Evolutionary conservation across 106 monocot genomes (phyloP), one percentile per base, ranked within the genome.

Genomic region (Apostasia ramifera): DNA sequence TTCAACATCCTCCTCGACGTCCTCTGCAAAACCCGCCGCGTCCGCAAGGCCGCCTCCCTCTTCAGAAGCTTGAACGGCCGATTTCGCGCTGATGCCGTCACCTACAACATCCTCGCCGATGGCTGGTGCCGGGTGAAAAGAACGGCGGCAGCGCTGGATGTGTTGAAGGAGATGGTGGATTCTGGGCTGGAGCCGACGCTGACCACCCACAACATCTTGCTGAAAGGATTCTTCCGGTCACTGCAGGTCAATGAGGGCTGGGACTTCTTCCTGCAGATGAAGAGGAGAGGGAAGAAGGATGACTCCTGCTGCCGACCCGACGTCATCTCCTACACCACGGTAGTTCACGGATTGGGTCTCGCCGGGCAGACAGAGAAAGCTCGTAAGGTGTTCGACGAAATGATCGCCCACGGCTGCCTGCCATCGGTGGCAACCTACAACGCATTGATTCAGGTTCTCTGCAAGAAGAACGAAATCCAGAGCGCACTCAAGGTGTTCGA

Each of bases 1-100:
- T 85, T 97, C 82, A 92, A 97, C 75, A 62, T 89, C 11, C 86
- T 97, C 47, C 86, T 97, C 53, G 86, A 97, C 64, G 80, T 63
- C 11, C 82, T 97, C 51, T 86, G 76, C 74, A 92, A 97, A 76
- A 80, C 86, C 40, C 75, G 86, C 43, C 84, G 81, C 54, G 86
- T 89, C 49, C 82, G 74, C 40, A 92, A 92, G 73, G 95, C 95
- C 10, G 26, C 69, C 74, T 74, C 78, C 15, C 73, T 94, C 49
- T 65, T 90, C 57, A 66, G 47, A 37, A 56, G 80, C 41, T 66
- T 97, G 12, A 78, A 72, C 26, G n/a, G 39, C 6, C 70, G 92
- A 44, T 97, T 92, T 59, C 47, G 43, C 2, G 76, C 82, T 6
- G 95, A 97, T 57, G 70, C 49, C 1, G 72, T 89, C 63, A 92